Evolutionary conservation across 140 eudicot species (phyloP), one percentile per base, ranked within the genome.

Genomic region (Bidens hawaiensis): DNA sequence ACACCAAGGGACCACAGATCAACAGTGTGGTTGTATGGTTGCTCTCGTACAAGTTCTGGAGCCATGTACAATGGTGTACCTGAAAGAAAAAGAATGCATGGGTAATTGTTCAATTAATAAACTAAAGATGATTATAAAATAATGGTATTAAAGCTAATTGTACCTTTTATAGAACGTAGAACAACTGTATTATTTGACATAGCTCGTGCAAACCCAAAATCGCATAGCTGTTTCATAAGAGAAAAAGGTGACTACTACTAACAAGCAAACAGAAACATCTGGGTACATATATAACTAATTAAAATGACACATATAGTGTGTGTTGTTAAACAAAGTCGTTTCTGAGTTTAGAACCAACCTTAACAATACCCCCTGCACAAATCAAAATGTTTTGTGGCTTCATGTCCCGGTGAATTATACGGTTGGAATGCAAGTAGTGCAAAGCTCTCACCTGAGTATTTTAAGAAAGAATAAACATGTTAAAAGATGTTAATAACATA

Each of bases 61-160:
- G 99, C 99, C 99, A 94, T 94, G 80, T 94, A 88, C 54, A 94
- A 65, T n/a, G 99, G 99, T 51, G 99, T 94, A 54, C 99, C 99
- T 94, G 68, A 68, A 63, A 69, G 26, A 45, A 56, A 30, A 19
- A 36, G 15, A 64, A 71, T 19, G 51, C 38, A 60, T 38, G 41
- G 62, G 34, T 11, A 41, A 63, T 31, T 52, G 41, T 38, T 21
- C 19, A 1, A 12, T 19, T 18, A 36, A 15, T 4, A 9, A 13
- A 0, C 4, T 31, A 10, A 58, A 18, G 1, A 4, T 3, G 1
- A 10, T 34, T 25, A 58, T 4, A 18, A 53, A 66, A 58, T 19
- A 16, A 28, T 28, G 59, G 68, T 53, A 59, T 14, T 23, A 8
- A 69, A 60, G 6, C 42, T 67, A 43, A 16, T 4, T 62, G 73